Percentiles rank a stretch among this genome's conserved stretches.
These are phyloP conservation scores for Ustilago shanxiensis DNA, from an alignment of 1,284 basidiomycete species.

Conservation along the genomic window DNA sequence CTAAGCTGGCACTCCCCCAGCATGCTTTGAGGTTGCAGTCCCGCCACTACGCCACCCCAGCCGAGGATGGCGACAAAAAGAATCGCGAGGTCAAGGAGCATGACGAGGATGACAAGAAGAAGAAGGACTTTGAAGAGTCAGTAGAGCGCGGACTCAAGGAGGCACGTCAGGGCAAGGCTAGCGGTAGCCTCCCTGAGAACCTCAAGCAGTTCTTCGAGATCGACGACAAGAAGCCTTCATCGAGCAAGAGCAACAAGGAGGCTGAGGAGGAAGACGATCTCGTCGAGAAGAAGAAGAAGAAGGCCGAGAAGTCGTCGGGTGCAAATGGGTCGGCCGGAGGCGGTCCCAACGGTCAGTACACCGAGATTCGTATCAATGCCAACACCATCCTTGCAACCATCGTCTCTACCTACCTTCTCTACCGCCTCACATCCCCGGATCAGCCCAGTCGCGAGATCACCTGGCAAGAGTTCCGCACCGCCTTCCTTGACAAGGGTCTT, in stretches of 20 bases:
- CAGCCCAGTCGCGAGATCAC: constrained; percentile 85
- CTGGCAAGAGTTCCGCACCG: constrained; percentile 97
- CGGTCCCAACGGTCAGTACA: constrained; percentile 45
- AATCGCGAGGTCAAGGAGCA: constrained; percentile 22
- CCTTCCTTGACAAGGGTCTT: constrained; percentile 93
- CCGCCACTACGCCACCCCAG: constrained; percentile 47
- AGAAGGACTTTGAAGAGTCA: constrained; percentile 56
- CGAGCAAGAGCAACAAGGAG: constrained; percentile 41
- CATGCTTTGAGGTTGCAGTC: constrained; percentile 18
- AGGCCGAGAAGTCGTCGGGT: constrained; percentile 34
- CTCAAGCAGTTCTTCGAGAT: constrained; percentile 63
- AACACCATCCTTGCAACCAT: constrained; percentile 65
- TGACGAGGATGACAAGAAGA: constrained; percentile 42
- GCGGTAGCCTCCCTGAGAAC: constrained; percentile 52
- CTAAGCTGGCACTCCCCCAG: constrained; percentile 2
- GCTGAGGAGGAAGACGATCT: constrained; percentile 36
- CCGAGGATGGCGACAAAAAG: constrained; percentile 48
- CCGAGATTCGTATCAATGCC: constrained; percentile 64
- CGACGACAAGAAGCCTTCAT: constrained; percentile 33
- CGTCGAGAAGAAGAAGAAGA: constrained; percentile 42
- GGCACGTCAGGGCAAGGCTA: constrained; percentile 55
- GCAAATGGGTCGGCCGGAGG: constrained; percentile 37
- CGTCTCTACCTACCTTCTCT: constrained; percentile 79
- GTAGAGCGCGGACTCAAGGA: constrained; percentile 60
- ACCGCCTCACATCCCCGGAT: constrained; percentile 75